Percentiles rank a stretch among this genome's conserved stretches.
These are phyloP conservation scores for Verbascum thapsus DNA, from an alignment of 257 asterid species.

Conservation along the genomic window DNA sequence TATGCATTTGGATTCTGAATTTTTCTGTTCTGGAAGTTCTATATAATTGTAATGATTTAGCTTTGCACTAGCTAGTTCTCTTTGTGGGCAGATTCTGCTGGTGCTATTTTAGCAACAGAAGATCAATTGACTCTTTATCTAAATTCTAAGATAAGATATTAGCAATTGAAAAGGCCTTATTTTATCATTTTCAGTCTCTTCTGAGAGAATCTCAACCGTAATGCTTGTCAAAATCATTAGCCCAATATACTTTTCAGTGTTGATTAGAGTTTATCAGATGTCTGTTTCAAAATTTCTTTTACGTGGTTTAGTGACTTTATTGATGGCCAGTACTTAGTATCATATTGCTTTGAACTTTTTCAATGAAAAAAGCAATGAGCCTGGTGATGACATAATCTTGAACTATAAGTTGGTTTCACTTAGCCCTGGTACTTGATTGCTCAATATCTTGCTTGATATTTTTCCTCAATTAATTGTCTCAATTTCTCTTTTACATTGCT, in stretches of 20 bases:
- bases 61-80: constrained; percentile 13
- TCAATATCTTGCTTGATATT: not conserved
- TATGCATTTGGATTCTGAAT: constrained; percentile 32
- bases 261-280: constrained; percentile 2
- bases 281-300: not conserved
- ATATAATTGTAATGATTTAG: not conserved
- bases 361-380: constrained; percentile 13
- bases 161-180: constrained; percentile 13
- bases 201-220: not conserved
- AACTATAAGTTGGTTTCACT: not conserved
- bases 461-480: constrained; percentile 6
- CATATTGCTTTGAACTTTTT: too few species aligned
- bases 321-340: too few species aligned
- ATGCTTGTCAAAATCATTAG: constrained; percentile 12
- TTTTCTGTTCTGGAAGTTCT: not conserved
- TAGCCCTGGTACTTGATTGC: not conserved
- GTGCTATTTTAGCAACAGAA: constrained; percentile 2
- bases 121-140: not conserved
- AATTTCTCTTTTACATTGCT: constrained; percentile 27
- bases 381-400: constrained; percentile 1
- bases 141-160: constrained; percentile 11
- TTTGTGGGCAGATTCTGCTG: constrained; percentile 9
- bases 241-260: too few species aligned
- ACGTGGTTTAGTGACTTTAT: not conserved
- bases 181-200: constrained; percentile 18